A percentile compares a stretch with the other conserved stretches of the same genome.
Conservation (phyloP, 441 rosid species). For the Geranium incanum region DNA sequence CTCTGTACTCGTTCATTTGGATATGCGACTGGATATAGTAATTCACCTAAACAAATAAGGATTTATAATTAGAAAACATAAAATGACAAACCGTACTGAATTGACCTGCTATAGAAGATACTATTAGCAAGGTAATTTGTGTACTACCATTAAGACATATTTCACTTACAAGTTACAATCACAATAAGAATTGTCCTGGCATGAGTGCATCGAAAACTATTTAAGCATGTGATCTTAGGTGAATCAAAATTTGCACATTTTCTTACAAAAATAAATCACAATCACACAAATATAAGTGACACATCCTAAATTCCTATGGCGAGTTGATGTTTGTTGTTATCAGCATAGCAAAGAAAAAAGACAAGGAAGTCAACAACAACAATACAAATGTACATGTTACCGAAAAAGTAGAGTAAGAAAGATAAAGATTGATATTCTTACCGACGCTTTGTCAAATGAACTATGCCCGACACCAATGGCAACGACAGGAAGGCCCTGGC, state of each 20-base stretch:
- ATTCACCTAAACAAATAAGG: conserved; percentile 36
- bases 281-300: too few relatives aligned
- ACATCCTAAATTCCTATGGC: too few relatives aligned
- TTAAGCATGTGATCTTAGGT: too few relatives aligned
- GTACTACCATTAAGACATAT: too few relatives aligned
- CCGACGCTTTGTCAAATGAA: conserved; percentile 62
- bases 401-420: background rate
- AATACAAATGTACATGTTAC: background rate
- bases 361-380: too few relatives aligned
- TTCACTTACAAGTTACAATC: too few relatives aligned
- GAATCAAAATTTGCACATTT: too few relatives aligned
- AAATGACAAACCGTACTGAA: background rate
- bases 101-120: background rate
- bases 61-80: background rate
- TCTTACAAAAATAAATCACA: too few relatives aligned
- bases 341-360: background rate
- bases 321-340: background rate
- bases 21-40: conserved; percentile 67
- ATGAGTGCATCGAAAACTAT: too few relatives aligned
- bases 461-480: conserved; percentile 68
- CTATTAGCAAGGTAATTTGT: too few relatives aligned
- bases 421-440: background rate
- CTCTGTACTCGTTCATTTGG: conserved; percentile 69
- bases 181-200: too few relatives aligned
- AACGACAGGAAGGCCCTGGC: conserved; percentile 65